These are phyloP conservation scores for Carex parvula DNA, from an alignment of 176 grass and related monocot species.

Conservation along the genomic window DNA sequence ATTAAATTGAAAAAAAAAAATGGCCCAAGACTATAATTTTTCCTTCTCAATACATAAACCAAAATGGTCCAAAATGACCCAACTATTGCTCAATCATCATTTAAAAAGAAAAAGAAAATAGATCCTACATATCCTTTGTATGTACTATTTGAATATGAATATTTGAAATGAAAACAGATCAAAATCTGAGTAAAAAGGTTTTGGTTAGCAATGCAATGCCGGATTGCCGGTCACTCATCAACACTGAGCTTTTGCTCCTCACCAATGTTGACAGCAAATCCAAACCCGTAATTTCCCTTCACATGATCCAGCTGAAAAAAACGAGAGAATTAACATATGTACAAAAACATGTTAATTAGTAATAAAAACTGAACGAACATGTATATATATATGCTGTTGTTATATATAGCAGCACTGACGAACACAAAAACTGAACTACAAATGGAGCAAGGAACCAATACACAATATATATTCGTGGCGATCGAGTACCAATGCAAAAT, in stretches of 20 bases:
- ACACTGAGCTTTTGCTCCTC: too few relatives aligned
- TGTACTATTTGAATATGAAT: not conserved
- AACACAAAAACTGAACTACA: not conserved
- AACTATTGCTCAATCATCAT: not conserved
- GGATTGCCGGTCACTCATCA: too few relatives aligned
- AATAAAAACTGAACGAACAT: not conserved
- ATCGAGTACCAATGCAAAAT: too few relatives aligned
- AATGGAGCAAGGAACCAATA: not conserved
- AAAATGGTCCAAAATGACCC: too few relatives aligned
- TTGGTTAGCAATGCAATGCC: not conserved
- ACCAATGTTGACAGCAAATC: not conserved
- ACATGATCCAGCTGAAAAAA: slow-evolving; percentile 68
- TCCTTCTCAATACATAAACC: too few relatives aligned
- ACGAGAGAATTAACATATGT: too few relatives aligned
- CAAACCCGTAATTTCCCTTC: slow-evolving; percentile 33
- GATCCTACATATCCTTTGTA: not conserved
- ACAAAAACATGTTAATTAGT: not conserved
- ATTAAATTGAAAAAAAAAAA: too few relatives aligned
- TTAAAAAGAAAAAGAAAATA: not conserved
- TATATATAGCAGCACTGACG: not conserved
- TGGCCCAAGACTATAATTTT: too few relatives aligned
- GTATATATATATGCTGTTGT: not conserved
- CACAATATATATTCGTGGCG: not conserved
- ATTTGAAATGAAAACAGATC: not conserved
- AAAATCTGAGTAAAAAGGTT: not conserved